phyloP scores from a whole-genome alignment of 2,329 filamentous ascomycete species.

The Penicillium palitans region DNA sequence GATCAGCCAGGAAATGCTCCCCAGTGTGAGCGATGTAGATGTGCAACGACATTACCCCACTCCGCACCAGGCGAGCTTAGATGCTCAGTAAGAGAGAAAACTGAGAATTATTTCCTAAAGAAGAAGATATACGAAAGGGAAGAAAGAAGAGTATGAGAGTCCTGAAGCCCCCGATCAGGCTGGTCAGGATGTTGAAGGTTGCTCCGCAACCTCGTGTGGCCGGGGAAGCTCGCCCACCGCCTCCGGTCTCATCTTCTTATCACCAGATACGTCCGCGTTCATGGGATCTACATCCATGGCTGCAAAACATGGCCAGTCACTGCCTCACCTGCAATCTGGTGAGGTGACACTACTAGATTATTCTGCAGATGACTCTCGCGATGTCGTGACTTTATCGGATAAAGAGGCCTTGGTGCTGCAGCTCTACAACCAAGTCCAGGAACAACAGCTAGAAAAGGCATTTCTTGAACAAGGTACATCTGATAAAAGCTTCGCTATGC shows the following conservation, averaged over 20 bases:
- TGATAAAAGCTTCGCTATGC: conserved; percentile 1
- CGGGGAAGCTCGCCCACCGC: conserved; percentile 23
- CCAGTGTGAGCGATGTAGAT: conserved; percentile 92
- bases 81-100: conserved; percentile 27
- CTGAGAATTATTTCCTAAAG: conserved; percentile 16
- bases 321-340: conserved; percentile 35
- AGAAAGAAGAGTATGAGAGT: background rate
- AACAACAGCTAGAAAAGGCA: conserved; percentile 70
- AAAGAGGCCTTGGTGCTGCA: conserved; percentile 66
- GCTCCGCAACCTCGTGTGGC: conserved; percentile 4
- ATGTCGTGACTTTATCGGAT: conserved; percentile 61
- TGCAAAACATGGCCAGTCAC: conserved; percentile 30
- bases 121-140: conserved; percentile 16
- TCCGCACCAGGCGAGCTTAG: conserved; percentile 32
- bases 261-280: conserved; percentile 33
- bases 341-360: conserved; percentile 43
- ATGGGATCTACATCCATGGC: conserved; percentile 39
- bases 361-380: conserved; percentile 45
- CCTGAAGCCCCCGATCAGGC: conserved; percentile 20
- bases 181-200: conserved; percentile 5
- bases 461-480: conserved; percentile 55
- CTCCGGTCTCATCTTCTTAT: conserved; percentile 23
- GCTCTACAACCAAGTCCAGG: conserved; percentile 70
- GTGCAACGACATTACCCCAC: conserved; percentile 74
- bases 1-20: conserved; percentile 78